These are phyloP conservation scores for Auricularia sp. DNA, from an alignment of 768 basidiomycete genomes.

Conservation along the genomic window DNA sequence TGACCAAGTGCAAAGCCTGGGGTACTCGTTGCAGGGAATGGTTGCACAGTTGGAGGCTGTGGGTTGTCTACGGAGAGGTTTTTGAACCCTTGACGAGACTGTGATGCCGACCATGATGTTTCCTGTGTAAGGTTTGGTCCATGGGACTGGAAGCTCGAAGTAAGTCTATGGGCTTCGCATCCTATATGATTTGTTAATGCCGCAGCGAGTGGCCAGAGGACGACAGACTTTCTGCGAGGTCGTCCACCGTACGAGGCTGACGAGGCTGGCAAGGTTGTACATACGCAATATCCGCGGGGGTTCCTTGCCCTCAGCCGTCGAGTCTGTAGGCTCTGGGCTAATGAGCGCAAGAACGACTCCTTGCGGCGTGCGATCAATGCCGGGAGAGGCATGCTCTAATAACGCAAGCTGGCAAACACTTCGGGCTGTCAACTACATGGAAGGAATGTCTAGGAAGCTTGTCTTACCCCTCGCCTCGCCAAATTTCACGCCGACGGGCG, in stretches of 20 bases:
- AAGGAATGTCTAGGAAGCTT: not conserved
- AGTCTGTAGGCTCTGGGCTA: conserved; percentile 43
- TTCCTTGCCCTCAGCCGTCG: conserved; percentile 33
- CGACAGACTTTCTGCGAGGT: conserved; percentile 51
- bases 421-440: not conserved
- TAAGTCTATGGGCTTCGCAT: conserved; percentile 50
- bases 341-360: conserved; percentile 73
- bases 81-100: conserved; percentile 55
- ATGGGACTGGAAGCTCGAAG: conserved; percentile 14
- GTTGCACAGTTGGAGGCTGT: conserved; percentile 13
- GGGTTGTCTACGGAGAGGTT: conserved; percentile 41
- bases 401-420: conserved; percentile 73
- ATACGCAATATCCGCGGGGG: conserved; percentile 52
- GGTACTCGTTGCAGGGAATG: not conserved
- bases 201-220: no score
- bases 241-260: conserved; percentile 66
- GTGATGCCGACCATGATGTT: conserved; percentile 40
- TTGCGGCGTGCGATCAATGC: conserved; percentile 41
- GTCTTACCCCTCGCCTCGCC: conserved; percentile 67
- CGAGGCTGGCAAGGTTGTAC: conserved; percentile 72
- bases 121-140: conserved; percentile 30
- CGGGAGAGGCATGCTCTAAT: conserved; percentile 51
- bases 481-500: conserved; percentile 55
- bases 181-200: conserved; percentile 26
- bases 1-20: not conserved